These are phyloP conservation scores for Apophysomyces trapeziformis DNA, from an alignment of 371 early-diverging fungal genomes.

Conservation along the genomic window DNA sequence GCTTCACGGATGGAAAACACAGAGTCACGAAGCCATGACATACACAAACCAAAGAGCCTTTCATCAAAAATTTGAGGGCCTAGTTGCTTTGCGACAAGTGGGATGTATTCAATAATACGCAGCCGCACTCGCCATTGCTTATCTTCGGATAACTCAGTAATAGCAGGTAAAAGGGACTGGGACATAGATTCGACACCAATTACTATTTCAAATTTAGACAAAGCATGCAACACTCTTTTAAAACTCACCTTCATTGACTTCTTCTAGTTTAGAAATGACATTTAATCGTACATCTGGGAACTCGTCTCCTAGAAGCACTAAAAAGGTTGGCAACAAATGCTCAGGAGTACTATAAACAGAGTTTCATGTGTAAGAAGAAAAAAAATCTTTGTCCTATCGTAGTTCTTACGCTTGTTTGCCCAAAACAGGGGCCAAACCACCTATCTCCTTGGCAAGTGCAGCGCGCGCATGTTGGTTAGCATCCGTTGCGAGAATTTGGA, in stretches of 20 bases:
- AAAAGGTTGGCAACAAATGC: conserved; percentile 88
- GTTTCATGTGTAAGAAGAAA: neutral
- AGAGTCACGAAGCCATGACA: conserved; percentile 95
- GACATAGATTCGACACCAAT: conserved; percentile 96
- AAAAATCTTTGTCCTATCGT: neutral
- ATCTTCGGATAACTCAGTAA: conserved; percentile 97
- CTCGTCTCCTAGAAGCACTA: conserved; percentile 93
- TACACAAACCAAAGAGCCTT: conserved; percentile 86
- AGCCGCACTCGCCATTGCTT: conserved; percentile 98
- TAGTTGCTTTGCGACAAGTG: conserved; percentile 92
- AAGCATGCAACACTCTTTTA: neutral
- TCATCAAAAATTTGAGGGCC: conserved; percentile 95
- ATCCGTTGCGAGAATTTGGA: conserved; percentile 89
- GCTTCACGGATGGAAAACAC: conserved; percentile 96
- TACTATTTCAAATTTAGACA: conserved; percentile 45
- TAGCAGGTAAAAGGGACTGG: conserved; percentile 94
- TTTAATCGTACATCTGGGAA: conserved; percentile 96
- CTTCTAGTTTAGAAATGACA: conserved; percentile 94
- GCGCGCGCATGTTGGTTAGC: conserved; percentile 94
- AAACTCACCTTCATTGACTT: conserved; percentile 76
- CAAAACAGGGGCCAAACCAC: conserved; percentile 89
- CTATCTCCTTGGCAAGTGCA: conserved; percentile 91
- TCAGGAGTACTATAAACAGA: conserved; percentile 74
- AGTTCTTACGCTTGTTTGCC: conserved; percentile 82
- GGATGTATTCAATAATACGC: conserved; percentile 97